A percentile compares a stretch with the other conserved stretches of the same genome.
These are phyloP conservation scores for Vitis amurensis DNA, from an alignment of 164 flowering plant species.

Conservation along the genomic window DNA sequence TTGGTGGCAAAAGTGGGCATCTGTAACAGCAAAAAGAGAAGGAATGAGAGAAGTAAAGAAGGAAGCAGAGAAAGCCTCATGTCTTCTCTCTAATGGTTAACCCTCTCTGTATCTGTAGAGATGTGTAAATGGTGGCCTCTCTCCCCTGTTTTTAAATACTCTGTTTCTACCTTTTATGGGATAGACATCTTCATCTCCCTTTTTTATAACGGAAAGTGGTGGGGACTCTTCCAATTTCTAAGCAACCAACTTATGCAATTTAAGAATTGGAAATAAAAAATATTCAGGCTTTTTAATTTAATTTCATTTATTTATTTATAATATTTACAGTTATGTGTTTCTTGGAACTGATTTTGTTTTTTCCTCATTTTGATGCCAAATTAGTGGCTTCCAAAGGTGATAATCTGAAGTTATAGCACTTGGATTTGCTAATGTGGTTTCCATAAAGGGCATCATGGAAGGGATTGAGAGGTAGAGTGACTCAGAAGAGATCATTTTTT, in stretches of 20 bases:
- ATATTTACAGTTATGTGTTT: too few species aligned
- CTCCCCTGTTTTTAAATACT: conserved; percentile 19
- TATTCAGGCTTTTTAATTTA: not conserved
- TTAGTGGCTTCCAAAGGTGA: too few species aligned
- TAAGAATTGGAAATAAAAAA: not conserved
- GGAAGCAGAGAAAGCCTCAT: conserved; percentile 22
- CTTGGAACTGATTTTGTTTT: too few species aligned
- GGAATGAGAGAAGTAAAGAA: conserved; percentile 18
- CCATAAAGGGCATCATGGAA: too few species aligned
- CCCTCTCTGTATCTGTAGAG: not conserved
- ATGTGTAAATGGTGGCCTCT: not conserved
- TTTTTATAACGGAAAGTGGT: conserved; percentile 3
- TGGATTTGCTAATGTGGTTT: too few species aligned
- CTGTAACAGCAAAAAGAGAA: conserved; percentile 32
- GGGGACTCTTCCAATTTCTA: not conserved
- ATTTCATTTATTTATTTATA: not conserved
- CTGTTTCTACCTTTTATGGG: conserved; percentile 2
- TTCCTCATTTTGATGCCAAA: too few species aligned
- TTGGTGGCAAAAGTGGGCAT: conserved; percentile 37
- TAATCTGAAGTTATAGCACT: too few species aligned
- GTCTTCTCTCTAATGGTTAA: not conserved
- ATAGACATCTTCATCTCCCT: not conserved
- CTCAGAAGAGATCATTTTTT: too few species aligned
- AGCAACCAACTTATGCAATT: not conserved
- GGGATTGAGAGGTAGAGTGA: too few species aligned